A percentile compares a stretch with the other conserved stretches of the same genome.
phyloP scores from a whole-genome alignment of 1,284 basidiomycete species.

The Rhodotorula sp. region DNA sequence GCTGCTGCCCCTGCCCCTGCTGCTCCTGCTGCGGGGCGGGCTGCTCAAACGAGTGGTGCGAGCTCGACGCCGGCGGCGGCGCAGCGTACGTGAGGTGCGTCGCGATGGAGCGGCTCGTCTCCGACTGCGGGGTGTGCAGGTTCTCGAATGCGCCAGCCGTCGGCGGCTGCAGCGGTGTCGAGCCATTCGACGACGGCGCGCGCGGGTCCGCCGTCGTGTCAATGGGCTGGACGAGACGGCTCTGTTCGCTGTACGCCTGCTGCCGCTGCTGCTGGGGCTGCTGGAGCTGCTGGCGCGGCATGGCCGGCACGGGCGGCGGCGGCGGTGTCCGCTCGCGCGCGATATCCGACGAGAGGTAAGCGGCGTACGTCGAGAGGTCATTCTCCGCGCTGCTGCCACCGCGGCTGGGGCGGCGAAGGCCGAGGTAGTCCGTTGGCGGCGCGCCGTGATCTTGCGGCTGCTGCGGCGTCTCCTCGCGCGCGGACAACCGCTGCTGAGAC shows the following conservation, averaged over 20 bases:
- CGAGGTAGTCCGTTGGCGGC: constrained; percentile 6
- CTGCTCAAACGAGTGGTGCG: constrained; percentile 4
- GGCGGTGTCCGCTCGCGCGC: constrained; percentile 25
- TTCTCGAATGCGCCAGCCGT: not conserved
- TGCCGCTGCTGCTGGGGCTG: not conserved
- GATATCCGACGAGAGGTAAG: constrained; percentile 26
- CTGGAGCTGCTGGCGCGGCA: not conserved
- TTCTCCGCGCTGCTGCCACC: constrained; percentile 2
- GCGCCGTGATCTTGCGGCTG: not conserved
- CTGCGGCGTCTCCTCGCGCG: not conserved
- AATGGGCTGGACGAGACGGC: constrained; percentile 4
- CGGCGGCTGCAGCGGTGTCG: constrained; percentile 4
- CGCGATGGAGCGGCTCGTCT: not conserved
- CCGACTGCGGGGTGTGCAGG: not conserved
- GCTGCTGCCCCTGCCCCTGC: not conserved
- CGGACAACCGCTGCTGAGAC: not conserved
- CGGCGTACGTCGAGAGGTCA: constrained; percentile 12
- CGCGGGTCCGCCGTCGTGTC: not conserved
- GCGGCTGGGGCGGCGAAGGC: not conserved
- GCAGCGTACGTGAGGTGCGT: constrained; percentile 23
- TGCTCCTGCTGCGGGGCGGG: not conserved
- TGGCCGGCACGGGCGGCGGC: constrained; percentile 2
- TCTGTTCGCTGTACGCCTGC: not conserved
- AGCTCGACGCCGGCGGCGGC: not conserved
- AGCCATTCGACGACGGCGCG: constrained; percentile 8